phyloP scores from a whole-genome alignment of 148 eudicot species.

The Amaranthus hypochondriacus region DNA sequence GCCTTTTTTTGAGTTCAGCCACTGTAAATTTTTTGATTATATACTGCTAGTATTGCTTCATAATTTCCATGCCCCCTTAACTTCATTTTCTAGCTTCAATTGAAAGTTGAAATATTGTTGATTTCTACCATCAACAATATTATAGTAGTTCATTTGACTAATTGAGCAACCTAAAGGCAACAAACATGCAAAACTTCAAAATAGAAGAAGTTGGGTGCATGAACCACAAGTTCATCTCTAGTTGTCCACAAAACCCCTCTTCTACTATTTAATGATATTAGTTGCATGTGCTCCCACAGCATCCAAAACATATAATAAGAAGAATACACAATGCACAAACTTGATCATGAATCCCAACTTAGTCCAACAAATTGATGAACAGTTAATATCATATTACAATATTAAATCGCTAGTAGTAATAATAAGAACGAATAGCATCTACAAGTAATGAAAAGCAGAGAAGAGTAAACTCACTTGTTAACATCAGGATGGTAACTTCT shows the following conservation, averaged over 20 bases:
- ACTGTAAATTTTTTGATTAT: too few relatives aligned
- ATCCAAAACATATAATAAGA: background rate
- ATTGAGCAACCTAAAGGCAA: background rate
- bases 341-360: background rate
- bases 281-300: background rate
- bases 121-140: background rate
- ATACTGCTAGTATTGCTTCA: too few relatives aligned
- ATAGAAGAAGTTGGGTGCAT: too few relatives aligned
- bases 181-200: too few relatives aligned
- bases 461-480: slow-evolving; percentile 64
- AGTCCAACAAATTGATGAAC: background rate
- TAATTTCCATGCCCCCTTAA: too few relatives aligned
- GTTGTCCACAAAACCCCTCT: too few relatives aligned
- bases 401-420: background rate
- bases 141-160: background rate
- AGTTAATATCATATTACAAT: background rate
- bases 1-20: too few relatives aligned
- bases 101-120: too few relatives aligned
- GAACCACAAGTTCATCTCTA: too few relatives aligned
- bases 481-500: slow-evolving; percentile 97
- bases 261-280: background rate
- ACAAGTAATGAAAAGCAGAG: background rate
- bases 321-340: background rate
- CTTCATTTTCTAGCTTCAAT: too few relatives aligned
- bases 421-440: background rate